Conservation (phyloP, 345 rosid species). For the Iberis pinnata region DNA sequence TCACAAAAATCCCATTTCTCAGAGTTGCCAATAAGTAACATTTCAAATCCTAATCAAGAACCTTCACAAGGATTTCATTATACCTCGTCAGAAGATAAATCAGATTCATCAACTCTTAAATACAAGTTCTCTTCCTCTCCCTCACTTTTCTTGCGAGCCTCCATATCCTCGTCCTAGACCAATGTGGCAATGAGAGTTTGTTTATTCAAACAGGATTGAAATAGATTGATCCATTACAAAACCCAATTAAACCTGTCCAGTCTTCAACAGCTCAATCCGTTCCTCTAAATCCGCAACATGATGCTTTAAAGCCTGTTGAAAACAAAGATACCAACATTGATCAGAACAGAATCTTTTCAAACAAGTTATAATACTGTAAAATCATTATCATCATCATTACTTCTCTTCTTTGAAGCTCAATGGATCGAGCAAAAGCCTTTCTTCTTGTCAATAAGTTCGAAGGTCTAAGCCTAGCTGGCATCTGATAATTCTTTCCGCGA, state of each 20-base stretch:
- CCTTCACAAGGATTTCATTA: constrained; percentile 1
- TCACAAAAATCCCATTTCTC: constrained; percentile 1
- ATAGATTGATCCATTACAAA: neutral
- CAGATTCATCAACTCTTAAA: constrained; percentile 32
- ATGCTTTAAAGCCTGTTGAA: constrained; percentile 68
- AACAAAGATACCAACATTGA: constrained; percentile 2
- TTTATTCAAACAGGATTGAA: neutral
- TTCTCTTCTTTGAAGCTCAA: constrained; percentile 92
- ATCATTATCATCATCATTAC: constrained; percentile 30
- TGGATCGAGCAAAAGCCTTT: constrained; percentile 74
- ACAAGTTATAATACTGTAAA: neutral
- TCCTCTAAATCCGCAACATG: constrained; percentile 57
- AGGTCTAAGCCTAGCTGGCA: constrained; percentile 57
- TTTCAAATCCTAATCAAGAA: neutral
- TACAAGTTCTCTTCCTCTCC: constrained; percentile 27
- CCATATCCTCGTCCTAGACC: constrained; percentile 39
- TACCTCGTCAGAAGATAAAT: constrained; percentile 53
- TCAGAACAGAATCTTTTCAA: constrained; percentile 10
- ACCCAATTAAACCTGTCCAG: constrained; percentile 18
- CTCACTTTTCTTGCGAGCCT: constrained; percentile 36
- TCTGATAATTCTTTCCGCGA: constrained; percentile 79
- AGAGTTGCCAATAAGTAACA: too few species aligned
- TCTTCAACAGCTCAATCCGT: constrained; percentile 51
- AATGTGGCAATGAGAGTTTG: constrained; percentile 6
- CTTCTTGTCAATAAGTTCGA: constrained; percentile 59